Percentiles rank a stretch among this genome's conserved stretches.
Conservation (phyloP, 495 filamentous ascomycete genomes). For the Penicillium diatomitis region DNA sequence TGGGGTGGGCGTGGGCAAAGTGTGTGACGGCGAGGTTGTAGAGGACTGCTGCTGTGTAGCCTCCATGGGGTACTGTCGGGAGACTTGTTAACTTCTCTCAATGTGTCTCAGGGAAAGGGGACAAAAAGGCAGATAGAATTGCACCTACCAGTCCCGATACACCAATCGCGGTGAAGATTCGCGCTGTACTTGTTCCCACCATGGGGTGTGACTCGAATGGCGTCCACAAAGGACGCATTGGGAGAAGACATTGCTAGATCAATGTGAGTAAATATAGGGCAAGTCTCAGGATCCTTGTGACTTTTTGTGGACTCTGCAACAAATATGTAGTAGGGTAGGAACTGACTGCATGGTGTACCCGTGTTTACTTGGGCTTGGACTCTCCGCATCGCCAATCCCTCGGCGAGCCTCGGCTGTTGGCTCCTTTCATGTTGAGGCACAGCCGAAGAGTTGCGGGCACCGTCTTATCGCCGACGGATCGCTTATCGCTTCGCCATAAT, state of each 20-base stretch:
- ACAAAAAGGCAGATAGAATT: neutral
- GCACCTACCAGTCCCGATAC: slow-evolving; percentile 54
- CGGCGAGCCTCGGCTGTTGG: slow-evolving; percentile 4
- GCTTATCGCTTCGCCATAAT: neutral
- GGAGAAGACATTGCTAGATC: slow-evolving; percentile 9
- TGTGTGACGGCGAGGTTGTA: slow-evolving; percentile 52
- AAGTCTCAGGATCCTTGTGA: neutral
- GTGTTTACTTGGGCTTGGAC: neutral
- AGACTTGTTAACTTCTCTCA: neutral
- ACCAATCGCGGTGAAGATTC: slow-evolving; percentile 53
- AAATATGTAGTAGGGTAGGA: neutral
- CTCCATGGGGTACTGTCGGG: slow-evolving; percentile 67
- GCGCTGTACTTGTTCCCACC: slow-evolving; percentile 53
- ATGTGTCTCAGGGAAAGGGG: neutral
- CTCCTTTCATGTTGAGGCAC: neutral
- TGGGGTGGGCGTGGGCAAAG: slow-evolving; percentile 53
- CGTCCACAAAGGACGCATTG: slow-evolving; percentile 44
- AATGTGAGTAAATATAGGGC: neutral
- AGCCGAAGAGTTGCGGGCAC: neutral
- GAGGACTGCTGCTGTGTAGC: slow-evolving; percentile 60
- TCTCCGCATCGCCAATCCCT: neutral
- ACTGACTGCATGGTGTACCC: neutral
- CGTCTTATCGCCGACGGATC: neutral
- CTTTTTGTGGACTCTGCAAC: too few species aligned
- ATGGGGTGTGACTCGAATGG: slow-evolving; percentile 44